Conservation (phyloP, 192 early-diverging fungal species). For the Podila minutissima region DNA sequence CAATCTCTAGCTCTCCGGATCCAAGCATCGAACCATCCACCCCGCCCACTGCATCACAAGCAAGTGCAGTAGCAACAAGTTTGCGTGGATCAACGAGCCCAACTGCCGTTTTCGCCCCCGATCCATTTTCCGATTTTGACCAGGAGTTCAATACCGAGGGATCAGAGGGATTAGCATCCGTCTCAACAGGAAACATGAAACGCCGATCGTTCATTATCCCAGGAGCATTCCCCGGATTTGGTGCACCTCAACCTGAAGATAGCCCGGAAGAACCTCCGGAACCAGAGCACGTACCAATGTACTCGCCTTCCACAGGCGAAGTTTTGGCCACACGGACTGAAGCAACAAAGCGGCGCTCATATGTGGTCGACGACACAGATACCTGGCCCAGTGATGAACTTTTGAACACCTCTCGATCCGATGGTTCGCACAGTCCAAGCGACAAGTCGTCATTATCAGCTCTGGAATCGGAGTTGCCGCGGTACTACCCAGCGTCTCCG, state of each 20-base stretch:
- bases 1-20: background rate
- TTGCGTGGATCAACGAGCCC: slow-evolving; percentile 2
- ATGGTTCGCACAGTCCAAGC: background rate
- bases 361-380: background rate
- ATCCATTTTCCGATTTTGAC: slow-evolving; percentile 41
- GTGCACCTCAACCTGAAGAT: background rate
- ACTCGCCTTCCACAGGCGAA: slow-evolving; percentile 29
- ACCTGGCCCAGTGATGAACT: background rate
- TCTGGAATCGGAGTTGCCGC: slow-evolving; percentile 10
- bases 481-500: slow-evolving; percentile 13
- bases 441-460: slow-evolving; percentile 12
- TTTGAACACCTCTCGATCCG: too few relatives aligned
- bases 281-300: slow-evolving; percentile 29
- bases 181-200: slow-evolving; percentile 18
- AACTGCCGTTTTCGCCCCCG: slow-evolving; percentile 6
- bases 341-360: background rate
- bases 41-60: background rate
- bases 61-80: background rate
- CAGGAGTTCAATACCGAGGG: background rate
- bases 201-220: slow-evolving; percentile 40
- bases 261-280: slow-evolving; percentile 7
- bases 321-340: background rate
- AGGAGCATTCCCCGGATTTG: slow-evolving; percentile 38
- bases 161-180: background rate
- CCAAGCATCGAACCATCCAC: background rate